Conservation (phyloP, 2,329 filamentous ascomycete species). For the Epicoccum sorghinum region DNA sequence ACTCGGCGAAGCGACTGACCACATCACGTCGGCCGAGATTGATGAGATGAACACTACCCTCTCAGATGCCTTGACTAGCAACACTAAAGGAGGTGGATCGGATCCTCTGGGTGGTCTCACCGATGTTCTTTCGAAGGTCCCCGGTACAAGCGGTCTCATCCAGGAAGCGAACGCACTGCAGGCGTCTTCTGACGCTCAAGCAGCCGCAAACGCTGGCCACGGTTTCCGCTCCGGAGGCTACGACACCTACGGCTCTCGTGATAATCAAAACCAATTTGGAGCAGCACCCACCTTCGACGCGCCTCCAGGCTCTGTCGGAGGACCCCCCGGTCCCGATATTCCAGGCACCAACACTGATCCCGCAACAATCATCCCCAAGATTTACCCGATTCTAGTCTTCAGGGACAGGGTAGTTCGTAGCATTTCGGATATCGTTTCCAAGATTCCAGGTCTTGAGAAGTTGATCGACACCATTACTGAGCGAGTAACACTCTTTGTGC, state of each 20-base stretch:
- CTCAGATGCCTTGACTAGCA: slow-evolving; percentile 45
- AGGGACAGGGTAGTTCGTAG: slow-evolving; percentile 90
- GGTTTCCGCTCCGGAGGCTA: slow-evolving; percentile 55
- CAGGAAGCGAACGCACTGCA: slow-evolving; percentile 56
- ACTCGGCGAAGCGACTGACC: slow-evolving; percentile 57
- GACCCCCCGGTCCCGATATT: slow-evolving; percentile 59
- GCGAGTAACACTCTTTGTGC: slow-evolving; percentile 87
- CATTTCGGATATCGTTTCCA: slow-evolving; percentile 84
- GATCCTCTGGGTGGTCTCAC: slow-evolving; percentile 59
- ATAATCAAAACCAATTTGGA: slow-evolving; percentile 49
- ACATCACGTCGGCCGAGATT: slow-evolving; percentile 56
- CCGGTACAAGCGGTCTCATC: slow-evolving; percentile 58
- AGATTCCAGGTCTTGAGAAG: slow-evolving; percentile 86
- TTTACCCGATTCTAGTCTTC: slow-evolving; percentile 94
- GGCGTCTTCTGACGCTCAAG: slow-evolving; percentile 55
- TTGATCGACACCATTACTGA: slow-evolving; percentile 95
- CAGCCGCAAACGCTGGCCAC: slow-evolving; percentile 45
- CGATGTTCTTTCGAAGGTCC: slow-evolving; percentile 75
- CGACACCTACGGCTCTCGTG: slow-evolving; percentile 48
- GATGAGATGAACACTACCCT: slow-evolving; percentile 55
- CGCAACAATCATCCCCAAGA: slow-evolving; percentile 61
- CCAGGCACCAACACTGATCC: slow-evolving; percentile 81
- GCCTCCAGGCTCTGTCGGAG: slow-evolving; percentile 53
- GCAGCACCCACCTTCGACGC: slow-evolving; percentile 46
- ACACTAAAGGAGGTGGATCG: slow-evolving; percentile 38